Conservation (phyloP, 148 eudicot species). For the Fallopia convolvulus region DNA sequence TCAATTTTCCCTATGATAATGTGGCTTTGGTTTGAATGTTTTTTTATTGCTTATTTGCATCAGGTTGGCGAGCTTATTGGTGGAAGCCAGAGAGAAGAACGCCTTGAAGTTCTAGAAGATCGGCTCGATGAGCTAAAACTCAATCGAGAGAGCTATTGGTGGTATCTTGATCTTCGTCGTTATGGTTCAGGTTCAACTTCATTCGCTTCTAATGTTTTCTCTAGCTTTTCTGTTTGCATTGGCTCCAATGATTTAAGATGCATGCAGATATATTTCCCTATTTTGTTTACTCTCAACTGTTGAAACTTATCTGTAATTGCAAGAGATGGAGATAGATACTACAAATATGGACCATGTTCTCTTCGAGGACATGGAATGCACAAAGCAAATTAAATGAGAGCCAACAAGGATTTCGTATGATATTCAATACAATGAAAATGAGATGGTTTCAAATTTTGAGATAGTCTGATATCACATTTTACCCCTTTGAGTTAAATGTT, state of each 20-base stretch:
- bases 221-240: neutral
- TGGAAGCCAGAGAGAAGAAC: slow-evolving; percentile 99
- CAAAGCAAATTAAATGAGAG: neutral
- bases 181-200: slow-evolving; percentile 80
- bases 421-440: neutral
- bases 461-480: neutral
- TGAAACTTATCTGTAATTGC: neutral
- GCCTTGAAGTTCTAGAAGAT: slow-evolving; percentile 67
- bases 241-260: neutral
- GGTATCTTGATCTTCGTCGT: slow-evolving; percentile 98
- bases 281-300: neutral
- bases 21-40: neutral
- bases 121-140: slow-evolving; percentile 80
- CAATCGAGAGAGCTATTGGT: slow-evolving; percentile 86
- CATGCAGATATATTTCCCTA: neutral
- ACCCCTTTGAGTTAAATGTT: neutral
- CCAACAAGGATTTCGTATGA: neutral
- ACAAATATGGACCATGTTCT: neutral
- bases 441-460: neutral
- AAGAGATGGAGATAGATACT: neutral
- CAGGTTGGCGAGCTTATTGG: slow-evolving; percentile 98
- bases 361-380: neutral
- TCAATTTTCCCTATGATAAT: neutral
- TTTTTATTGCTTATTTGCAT: neutral
- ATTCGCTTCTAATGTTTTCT: slow-evolving; percentile 9